Conservation (phyloP, 371 early-diverging fungal species). For the Haplosporangium sp. region DNA sequence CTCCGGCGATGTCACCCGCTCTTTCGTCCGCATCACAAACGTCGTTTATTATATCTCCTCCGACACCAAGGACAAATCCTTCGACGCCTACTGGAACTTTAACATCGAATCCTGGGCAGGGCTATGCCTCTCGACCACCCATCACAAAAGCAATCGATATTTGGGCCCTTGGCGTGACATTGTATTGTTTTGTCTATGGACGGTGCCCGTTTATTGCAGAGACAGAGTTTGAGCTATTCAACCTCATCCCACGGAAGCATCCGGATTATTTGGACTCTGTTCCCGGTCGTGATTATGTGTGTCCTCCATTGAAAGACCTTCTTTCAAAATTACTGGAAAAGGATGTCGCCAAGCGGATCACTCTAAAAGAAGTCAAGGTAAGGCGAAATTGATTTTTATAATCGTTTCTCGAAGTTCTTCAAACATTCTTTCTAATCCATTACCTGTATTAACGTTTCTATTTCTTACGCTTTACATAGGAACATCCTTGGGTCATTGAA, state of each 20-base stretch:
- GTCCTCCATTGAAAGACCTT: constrained; percentile 67
- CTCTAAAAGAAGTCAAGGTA: constrained; percentile 87
- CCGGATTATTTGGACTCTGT: constrained; percentile 67
- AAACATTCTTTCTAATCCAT: background rate
- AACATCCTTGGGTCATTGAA: constrained; percentile 89
- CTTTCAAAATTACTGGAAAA: constrained; percentile 82
- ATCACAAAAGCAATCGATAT: constrained; percentile 95
- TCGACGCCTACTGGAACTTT: constrained; percentile 38
- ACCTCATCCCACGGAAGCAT: constrained; percentile 82
- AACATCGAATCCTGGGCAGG: constrained; percentile 15
- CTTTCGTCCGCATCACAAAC: constrained; percentile 42
- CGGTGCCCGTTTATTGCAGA: constrained; percentile 96
- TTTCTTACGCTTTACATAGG: constrained; percentile 35
- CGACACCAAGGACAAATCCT: constrained; percentile 36
- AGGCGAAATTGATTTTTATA: background rate
- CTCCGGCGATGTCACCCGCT: constrained; percentile 42
- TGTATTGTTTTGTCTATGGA: constrained; percentile 97
- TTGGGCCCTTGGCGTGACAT: constrained; percentile 99
- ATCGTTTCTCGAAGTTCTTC: background rate
- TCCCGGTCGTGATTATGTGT: constrained; percentile 42
- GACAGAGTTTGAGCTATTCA: constrained; percentile 96
- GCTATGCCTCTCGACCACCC: constrained; percentile 56
- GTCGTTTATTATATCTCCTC: constrained; percentile 39
- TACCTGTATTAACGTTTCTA: background rate
- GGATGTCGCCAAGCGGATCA: constrained; percentile 85